Conservation (phyloP, 495 filamentous ascomycete species). For the Lasiosphaeris hirsuta region DNA sequence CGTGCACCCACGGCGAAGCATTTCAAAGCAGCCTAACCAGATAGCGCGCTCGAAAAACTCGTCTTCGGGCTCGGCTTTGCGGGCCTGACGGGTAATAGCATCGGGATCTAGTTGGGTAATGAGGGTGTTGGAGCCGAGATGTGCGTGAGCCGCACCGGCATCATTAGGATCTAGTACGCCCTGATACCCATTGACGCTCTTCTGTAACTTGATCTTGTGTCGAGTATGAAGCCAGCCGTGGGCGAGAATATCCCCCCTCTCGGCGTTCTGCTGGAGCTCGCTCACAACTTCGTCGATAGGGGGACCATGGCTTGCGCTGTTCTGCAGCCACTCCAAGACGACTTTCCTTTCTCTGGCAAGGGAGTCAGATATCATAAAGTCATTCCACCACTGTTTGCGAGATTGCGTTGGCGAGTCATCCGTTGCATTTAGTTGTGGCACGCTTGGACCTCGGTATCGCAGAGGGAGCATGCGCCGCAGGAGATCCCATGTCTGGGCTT, state of each 20-base stretch:
- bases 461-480: slow-evolving; percentile 58
- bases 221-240: slow-evolving; percentile 92
- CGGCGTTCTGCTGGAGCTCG: slow-evolving; percentile 66
- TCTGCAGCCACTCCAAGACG: slow-evolving; percentile 80
- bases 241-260: slow-evolving; percentile 63
- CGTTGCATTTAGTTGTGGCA: slow-evolving; percentile 23
- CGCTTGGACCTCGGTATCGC: slow-evolving; percentile 40
- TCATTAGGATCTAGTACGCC: slow-evolving; percentile 59
- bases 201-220: slow-evolving; percentile 82
- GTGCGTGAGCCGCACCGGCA: slow-evolving; percentile 52
- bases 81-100: slow-evolving; percentile 72
- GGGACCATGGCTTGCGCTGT: slow-evolving; percentile 59
- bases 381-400: slow-evolving; percentile 39
- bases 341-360: slow-evolving; percentile 64
- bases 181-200: slow-evolving; percentile 66
- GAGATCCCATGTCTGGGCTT: slow-evolving; percentile 86
- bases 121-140: slow-evolving; percentile 58
- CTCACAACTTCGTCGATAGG: slow-evolving; percentile 74
- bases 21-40: slow-evolving; percentile 86
- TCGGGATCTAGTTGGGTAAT: slow-evolving; percentile 95
- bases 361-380: slow-evolving; percentile 46
- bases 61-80: slow-evolving; percentile 72
- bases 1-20: slow-evolving; percentile 72
- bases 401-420: slow-evolving; percentile 31
- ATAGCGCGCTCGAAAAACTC: slow-evolving; percentile 80